Percentiles rank a stretch among this genome's conserved stretches.
These are phyloP conservation scores for Solanum clarkiae DNA, from an alignment of 257 asterid genomes.

Conservation along the genomic window DNA sequence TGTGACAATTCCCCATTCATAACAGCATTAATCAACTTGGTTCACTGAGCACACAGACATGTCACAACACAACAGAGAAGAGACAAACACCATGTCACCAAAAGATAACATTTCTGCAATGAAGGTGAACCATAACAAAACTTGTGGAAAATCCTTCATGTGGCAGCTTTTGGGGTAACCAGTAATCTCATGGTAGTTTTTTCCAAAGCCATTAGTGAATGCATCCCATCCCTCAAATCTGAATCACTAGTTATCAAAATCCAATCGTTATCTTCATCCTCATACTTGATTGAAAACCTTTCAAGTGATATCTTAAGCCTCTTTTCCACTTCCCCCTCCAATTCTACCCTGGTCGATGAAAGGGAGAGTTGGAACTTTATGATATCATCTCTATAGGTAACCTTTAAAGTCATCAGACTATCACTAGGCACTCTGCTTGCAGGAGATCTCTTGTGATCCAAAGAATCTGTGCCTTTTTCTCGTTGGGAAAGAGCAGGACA, in stretches of 20 bases:
- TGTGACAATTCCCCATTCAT: neutral
- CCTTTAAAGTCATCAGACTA: slow-evolving; percentile 2
- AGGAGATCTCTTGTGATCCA: neutral
- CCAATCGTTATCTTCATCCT: neutral
- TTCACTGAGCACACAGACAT: neutral
- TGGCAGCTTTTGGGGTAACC: neutral
- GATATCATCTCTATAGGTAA: neutral
- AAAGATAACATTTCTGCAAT: neutral
- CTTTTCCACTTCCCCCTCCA: slow-evolving; percentile 7
- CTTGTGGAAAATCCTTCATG: neutral
- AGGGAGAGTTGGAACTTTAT: slow-evolving; percentile 6
- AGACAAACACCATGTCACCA: neutral
- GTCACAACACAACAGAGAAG: neutral
- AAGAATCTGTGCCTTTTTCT: neutral
- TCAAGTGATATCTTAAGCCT: neutral
- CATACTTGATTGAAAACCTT: neutral
- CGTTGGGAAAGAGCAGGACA: neutral
- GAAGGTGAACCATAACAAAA: neutral
- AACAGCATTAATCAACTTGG: neutral
- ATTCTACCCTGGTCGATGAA: neutral
- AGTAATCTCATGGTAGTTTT: neutral
- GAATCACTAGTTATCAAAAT: neutral
- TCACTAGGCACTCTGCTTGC: neutral
- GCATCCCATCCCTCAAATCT: neutral
- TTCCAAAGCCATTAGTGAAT: neutral